These are phyloP conservation scores for Oryza punctata DNA, from an alignment of 176 grass and related monocot species.

Conservation along the genomic window DNA sequence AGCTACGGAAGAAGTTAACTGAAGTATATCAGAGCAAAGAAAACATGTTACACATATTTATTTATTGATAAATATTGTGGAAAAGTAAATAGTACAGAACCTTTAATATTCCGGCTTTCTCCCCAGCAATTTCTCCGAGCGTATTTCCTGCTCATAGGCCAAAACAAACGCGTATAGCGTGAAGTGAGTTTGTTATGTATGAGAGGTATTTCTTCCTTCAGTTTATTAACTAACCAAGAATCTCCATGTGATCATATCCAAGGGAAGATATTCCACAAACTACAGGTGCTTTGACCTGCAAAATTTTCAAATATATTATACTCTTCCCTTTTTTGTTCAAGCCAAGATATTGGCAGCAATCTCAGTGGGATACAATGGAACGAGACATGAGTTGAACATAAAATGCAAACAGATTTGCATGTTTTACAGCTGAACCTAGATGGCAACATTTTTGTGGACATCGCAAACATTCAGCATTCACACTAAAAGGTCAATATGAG, in stretches of 20 bases:
- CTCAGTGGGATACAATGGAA: neutral
- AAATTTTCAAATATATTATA: slow-evolving; percentile 33
- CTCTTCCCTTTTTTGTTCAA: slow-evolving; percentile 19
- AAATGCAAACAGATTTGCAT: slow-evolving; percentile 16
- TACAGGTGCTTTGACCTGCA: slow-evolving; percentile 82
- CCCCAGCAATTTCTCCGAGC: slow-evolving; percentile 85
- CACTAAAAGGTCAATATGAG: slow-evolving; percentile 4
- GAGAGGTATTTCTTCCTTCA: slow-evolving; percentile 27
- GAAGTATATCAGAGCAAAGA: slow-evolving; percentile 13
- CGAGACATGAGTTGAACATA: neutral
- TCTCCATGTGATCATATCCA: slow-evolving; percentile 98
- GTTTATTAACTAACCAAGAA: slow-evolving; percentile 83
- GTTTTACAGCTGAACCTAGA: slow-evolving; percentile 6
- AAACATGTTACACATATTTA: neutral
- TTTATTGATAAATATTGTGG: slow-evolving; percentile 6
- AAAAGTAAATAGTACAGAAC: slow-evolving; percentile 40
- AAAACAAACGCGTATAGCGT: slow-evolving; percentile 2
- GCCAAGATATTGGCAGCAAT: slow-evolving; percentile 16
- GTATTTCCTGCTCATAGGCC: slow-evolving; percentile 70
- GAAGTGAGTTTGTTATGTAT: slow-evolving; percentile 25
- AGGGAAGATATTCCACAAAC: slow-evolving; percentile 96
- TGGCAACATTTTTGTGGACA: neutral
- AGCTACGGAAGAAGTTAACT: slow-evolving; percentile 15
- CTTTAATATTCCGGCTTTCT: slow-evolving; percentile 97
- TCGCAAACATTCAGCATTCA: slow-evolving; percentile 19